Conservation (phyloP, 2,329 filamentous ascomycete genomes). For the Calonectria pteridis region DNA sequence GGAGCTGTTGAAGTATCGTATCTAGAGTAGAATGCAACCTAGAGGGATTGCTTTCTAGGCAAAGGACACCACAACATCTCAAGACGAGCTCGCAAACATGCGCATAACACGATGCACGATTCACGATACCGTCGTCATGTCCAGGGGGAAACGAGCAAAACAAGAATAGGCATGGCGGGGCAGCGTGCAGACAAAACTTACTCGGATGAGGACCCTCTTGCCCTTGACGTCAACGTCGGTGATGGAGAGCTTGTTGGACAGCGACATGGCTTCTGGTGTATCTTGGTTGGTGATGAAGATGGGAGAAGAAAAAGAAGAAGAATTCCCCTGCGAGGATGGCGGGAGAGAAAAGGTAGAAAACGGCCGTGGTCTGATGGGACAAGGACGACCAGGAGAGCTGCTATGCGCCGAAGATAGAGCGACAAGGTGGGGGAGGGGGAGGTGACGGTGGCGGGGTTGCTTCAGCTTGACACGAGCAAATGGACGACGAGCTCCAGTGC, state of each 20-base stretch:
- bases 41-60: slow-evolving; percentile 22
- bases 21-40: background rate
- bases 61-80: background rate
- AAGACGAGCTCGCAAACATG: background rate
- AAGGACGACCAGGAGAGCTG: background rate
- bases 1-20: background rate
- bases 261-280: slow-evolving; percentile 79
- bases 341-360: slow-evolving; percentile 19
- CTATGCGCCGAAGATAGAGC: slow-evolving; percentile 3
- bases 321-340: background rate
- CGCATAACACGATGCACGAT: background rate
- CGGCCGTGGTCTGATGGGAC: slow-evolving; percentile 33
- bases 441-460: slow-evolving; percentile 16
- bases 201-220: slow-evolving; percentile 98
- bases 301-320: slow-evolving; percentile 33
- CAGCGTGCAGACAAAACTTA: slow-evolving; percentile 63
- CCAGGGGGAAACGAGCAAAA: background rate
- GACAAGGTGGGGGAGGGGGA: slow-evolving; percentile 27
- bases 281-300: slow-evolving; percentile 19
- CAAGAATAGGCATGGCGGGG: slow-evolving; percentile 47
- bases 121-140: slow-evolving; percentile 19
- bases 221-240: slow-evolving; percentile 96
- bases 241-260: slow-evolving; percentile 98
- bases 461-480: slow-evolving; percentile 14
- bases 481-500: slow-evolving; percentile 5